These are phyloP conservation scores for Simmondsia chinensis DNA, from an alignment of 148 eudicot genomes.

Conservation along the genomic window DNA sequence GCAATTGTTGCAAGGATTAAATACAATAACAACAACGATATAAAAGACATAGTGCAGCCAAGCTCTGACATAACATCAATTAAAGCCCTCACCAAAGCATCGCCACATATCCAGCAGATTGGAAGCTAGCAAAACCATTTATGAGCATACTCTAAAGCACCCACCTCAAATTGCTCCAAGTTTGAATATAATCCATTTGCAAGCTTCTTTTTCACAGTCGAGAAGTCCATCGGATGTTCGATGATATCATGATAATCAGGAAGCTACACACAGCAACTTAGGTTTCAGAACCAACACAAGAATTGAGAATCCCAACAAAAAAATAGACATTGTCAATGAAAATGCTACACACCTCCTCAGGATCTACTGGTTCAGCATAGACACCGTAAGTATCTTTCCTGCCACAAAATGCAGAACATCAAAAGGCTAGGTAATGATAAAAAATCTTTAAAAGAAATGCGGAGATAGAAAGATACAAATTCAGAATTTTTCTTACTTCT, in stretches of 20 bases:
- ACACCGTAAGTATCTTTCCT: conserved; percentile 96
- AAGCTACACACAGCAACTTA: conserved; percentile 51
- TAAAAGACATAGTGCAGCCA: no score
- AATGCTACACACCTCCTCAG: conserved; percentile 62
- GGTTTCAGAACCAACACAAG: conserved; percentile 6
- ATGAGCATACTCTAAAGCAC: conserved; percentile 8
- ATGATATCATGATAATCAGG: conserved; percentile 90
- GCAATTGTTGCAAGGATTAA: no score
- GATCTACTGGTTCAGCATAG: conserved; percentile 95
- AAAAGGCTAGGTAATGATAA: conserved; percentile 2
- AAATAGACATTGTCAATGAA: conserved; percentile 1
- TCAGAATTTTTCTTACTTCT: conserved; percentile 45
- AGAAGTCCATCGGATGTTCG: conserved; percentile 89
- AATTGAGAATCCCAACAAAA: no score
- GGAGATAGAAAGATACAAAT: neutral
- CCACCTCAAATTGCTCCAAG: conserved; percentile 82
- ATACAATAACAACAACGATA: no score
- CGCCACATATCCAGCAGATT: neutral
- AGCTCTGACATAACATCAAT: no score
- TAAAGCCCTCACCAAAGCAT: neutral
- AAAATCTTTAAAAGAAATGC: neutral
- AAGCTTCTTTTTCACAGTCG: conserved; percentile 82
- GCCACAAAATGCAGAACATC: conserved; percentile 39
- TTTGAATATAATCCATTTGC: conserved; percentile 57
- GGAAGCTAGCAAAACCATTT: neutral